Percentiles rank a stretch among this genome's conserved stretches.
These are phyloP conservation scores for Thielaviopsis ethacetica DNA, from an alignment of 2,329 filamentous ascomycete species.

Conservation along the genomic window DNA sequence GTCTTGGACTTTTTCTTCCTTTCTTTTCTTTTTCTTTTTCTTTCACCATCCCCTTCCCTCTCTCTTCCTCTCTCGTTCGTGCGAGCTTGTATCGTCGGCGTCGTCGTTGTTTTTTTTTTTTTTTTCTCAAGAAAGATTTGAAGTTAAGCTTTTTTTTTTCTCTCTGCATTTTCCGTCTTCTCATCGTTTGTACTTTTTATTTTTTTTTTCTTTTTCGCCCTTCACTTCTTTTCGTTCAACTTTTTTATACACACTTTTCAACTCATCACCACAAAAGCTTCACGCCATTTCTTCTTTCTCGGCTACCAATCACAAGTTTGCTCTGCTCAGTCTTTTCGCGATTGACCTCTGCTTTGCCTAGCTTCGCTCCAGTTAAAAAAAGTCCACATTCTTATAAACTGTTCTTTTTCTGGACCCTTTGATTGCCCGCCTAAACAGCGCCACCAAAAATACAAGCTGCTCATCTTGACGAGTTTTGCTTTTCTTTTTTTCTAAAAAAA, in stretches of 20 bases:
- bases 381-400: no score
- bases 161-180: conserved; percentile 13
- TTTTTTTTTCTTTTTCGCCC: conserved; percentile 6
- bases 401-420: neutral
- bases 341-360: neutral
- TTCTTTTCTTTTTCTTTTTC: conserved; percentile 18
- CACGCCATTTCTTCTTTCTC: neutral
- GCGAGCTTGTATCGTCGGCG: conserved; percentile 18
- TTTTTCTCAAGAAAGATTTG: conserved; percentile 15
- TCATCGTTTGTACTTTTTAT: conserved; percentile 12
- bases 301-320: neutral
- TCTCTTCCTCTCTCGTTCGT: conserved; percentile 19
- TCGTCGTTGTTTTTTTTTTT: conserved; percentile 17
- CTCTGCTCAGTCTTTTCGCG: neutral
- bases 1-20: conserved; percentile 19
- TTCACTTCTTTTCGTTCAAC: conserved; percentile 11
- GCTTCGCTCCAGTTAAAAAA: neutral
- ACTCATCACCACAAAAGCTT: conserved; percentile 7
- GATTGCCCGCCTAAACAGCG: neutral
- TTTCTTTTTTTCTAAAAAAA: neutral
- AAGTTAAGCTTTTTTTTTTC: conserved; percentile 13
- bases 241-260: neutral
- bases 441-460: conserved; percentile 2
- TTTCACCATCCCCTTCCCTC: conserved; percentile 19
- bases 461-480: conserved; percentile 6